A percentile compares a stretch with the other conserved stretches of the same genome.
Conservation (phyloP, 495 filamentous ascomycete genomes). For the Aspergillus biplanus region DNA sequence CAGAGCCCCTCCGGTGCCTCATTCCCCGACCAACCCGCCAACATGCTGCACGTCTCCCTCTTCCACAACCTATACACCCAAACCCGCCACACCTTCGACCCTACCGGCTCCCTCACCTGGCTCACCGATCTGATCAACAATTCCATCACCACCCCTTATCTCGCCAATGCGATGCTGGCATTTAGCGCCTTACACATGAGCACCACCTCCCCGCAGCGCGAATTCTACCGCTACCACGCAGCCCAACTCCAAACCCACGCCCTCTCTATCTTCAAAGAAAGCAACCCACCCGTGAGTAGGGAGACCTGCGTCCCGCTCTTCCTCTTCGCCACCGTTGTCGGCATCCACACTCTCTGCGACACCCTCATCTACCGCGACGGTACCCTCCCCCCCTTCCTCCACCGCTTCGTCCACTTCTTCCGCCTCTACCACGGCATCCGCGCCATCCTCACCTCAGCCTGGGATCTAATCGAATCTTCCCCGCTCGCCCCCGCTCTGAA, state of each 20-base stretch:
- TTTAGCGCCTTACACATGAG: slow-evolving; percentile 49
- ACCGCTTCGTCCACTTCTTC: slow-evolving; percentile 44
- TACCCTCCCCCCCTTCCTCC: slow-evolving; percentile 42
- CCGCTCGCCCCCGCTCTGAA: slow-evolving; percentile 20
- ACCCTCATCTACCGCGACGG: slow-evolving; percentile 31
- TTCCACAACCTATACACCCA: slow-evolving; percentile 33
- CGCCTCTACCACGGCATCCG: slow-evolving; percentile 51
- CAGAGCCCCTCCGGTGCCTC: not conserved
- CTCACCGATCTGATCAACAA: slow-evolving; percentile 18
- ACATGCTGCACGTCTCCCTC: slow-evolving; percentile 39
- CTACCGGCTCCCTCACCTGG: not conserved
- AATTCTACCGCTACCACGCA: slow-evolving; percentile 36
- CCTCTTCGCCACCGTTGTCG: slow-evolving; percentile 52
- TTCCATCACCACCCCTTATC: slow-evolving; percentile 39
- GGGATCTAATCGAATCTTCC: slow-evolving; percentile 24
- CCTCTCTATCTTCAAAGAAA: slow-evolving; percentile 45
- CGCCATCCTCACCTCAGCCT: slow-evolving; percentile 30
- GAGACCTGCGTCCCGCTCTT: slow-evolving; percentile 48
- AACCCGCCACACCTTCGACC: slow-evolving; percentile 12
- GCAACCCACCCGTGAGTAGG: slow-evolving; percentile 21
- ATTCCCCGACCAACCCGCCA: slow-evolving; percentile 25
- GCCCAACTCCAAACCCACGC: slow-evolving; percentile 53
- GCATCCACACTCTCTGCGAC: slow-evolving; percentile 53
- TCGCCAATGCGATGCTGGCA: slow-evolving; percentile 49
- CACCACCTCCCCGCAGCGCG: slow-evolving; percentile 16